These are phyloP conservation scores for Hymenoscyphus repandus DNA, from an alignment of 2,329 filamentous ascomycete genomes.

Conservation along the genomic window DNA sequence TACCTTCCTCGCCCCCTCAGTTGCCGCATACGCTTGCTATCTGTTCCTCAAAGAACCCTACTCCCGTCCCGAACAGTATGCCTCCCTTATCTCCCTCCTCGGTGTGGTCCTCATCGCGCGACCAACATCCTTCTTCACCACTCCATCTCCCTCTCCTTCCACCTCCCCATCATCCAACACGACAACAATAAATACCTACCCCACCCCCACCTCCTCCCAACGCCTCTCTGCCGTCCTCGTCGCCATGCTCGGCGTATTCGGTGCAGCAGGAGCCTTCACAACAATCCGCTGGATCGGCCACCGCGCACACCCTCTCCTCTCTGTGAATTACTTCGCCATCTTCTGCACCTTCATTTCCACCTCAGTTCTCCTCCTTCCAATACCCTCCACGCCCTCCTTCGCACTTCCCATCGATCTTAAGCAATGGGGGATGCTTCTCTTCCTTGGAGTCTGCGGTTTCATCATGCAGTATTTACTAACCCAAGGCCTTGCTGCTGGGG, in stretches of 20 bases:
- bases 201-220: conserved; percentile 34
- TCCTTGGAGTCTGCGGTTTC: conserved; percentile 71
- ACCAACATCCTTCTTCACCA: conserved; percentile 35
- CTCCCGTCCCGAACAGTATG: conserved; percentile 70
- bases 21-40: conserved; percentile 76
- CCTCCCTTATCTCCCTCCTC: conserved; percentile 66
- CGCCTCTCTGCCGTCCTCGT: conserved; percentile 62
- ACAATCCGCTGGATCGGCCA: conserved; percentile 77
- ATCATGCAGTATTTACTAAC: conserved; percentile 84
- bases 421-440: conserved; percentile 59
- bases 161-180: conserved; percentile 7
- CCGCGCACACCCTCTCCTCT: conserved; percentile 75
- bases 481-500: conserved; percentile 51
- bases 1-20: conserved; percentile 75
- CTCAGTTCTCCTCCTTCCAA: conserved; percentile 50
- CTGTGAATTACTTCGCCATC: conserved; percentile 75
- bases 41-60: conserved; percentile 72
- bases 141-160: background rate
- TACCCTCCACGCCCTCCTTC: conserved; percentile 33
- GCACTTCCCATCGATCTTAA: conserved; percentile 37
- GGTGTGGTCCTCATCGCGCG: conserved; percentile 82
- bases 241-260: conserved; percentile 71
- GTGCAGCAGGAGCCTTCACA: conserved; percentile 68
- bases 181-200: conserved; percentile 6
- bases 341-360: conserved; percentile 65